Base-by-base conservation (phyloP, 139 green algal genomes). In the Asterochloris erici region DNA sequence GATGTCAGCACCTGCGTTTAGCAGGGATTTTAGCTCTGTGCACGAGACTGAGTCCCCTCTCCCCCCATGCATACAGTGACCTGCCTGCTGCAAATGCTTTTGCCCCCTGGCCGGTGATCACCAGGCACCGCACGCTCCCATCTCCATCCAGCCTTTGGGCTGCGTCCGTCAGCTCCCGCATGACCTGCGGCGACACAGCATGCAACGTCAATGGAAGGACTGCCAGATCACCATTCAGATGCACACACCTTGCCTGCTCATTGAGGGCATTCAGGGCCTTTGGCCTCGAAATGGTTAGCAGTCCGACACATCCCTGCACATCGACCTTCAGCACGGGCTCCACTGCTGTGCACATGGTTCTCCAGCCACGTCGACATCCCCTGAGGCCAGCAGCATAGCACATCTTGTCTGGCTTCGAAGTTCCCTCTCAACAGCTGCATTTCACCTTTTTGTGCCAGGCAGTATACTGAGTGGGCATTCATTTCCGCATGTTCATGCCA, bases 401-500 rank as follows among this genome's bases (percentile, higher is more conserved):
- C 38, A 54, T 54, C 38, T 54, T 54, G 38, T 54, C 6, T 54
- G 38, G 38, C 38, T 54, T 54, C 6, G 6, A 6, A 54, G 38
- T 54, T 54, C 38, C 38, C 2, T n/a, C n/a, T n/a, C n/a, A n/a
- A n/a, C n/a, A n/a, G n/a, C n/a, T n/a, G n/a, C n/a, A n/a, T n/a
- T n/a, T 54, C 38, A 54, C 38, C 6, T 6, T 6, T 60, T 17
- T 62, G 73, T n/a, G 1, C 73, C 19, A 47, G 23, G 24, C 73
- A n/a, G 21, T 71, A 47, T 71, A 2, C 79, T 15, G 6, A 54
- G 38, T 54, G 38, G 38, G 38, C 38, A 54, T 54, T 68, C 10
- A 21, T 28, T 86, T 86, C 23, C 95, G 88, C 97, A 99, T 99
- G 90, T 99, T 99, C 26, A 98, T 93, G 47, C 97, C 97, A 9